Evolutionary conservation across 2,329 filamentous ascomycete species (phyloP), one percentile per base, ranked within the genome.

Genomic region (Capronia coronata): DNA sequence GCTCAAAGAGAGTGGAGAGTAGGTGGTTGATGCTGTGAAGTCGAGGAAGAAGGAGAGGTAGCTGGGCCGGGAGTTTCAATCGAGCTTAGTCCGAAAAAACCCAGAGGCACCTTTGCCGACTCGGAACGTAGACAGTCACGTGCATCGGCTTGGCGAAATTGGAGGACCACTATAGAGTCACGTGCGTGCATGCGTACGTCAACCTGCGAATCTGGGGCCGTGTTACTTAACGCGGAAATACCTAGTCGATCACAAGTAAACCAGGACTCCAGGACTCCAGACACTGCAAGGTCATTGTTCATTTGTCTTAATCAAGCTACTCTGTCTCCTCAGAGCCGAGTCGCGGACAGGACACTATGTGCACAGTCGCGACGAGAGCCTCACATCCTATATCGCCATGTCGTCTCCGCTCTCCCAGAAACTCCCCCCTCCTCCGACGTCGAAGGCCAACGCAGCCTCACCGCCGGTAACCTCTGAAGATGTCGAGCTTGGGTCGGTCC

Each of bases 1-100:
- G 67, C 67, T 65, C 63, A 66, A 65, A 67, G 66, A 63, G 64
- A 63, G 67, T 61, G 62, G 66, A 71, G 68, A 69, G 52, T 42
- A 48, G 43, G 46, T 50, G 43, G 46, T 50, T 54, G 54, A 53
- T 52, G 41, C 32, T 40, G 42, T 43, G 49, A 49, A 46, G 48
- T 51, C 35, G 37, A 54, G 45, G 43, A 37, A 51, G 35, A 44
- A 43, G 35, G 46, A 47, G 46, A 46, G 48, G 27, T 32, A 40
- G 47, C 48, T 46, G 40, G 34, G 40, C 40, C 44, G 46, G 40
- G 46, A 45, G 40, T 46, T 50, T 49, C 47, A 54, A 50, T 55
- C 49, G 40, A 50, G 45, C 19, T 44, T 48, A 49, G 29, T 40
- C 48, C 41, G 44, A 38, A 32, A 18, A 22, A 14, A 19, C 37